Conservation (phyloP, 768 basidiomycete genomes). For the Sistotremastrum niveocremeum region DNA sequence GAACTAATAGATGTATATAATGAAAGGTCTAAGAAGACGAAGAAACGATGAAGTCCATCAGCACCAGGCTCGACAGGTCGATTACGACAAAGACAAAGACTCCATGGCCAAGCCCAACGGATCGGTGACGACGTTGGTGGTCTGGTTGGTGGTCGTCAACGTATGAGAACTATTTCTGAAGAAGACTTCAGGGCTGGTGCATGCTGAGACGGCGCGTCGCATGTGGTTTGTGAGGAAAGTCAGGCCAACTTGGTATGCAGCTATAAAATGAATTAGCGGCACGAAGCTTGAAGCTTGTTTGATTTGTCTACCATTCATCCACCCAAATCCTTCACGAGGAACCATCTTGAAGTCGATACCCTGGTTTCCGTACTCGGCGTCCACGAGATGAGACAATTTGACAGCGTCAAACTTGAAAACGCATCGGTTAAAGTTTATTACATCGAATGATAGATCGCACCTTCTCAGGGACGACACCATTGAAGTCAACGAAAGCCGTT, state of each 20-base stretch:
- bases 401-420: conserved; percentile 78
- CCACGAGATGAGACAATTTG: conserved; percentile 87
- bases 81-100: conserved; percentile 10
- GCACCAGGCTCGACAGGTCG: background rate
- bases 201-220: conserved; percentile 90
- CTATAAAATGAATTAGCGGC: conserved; percentile 31
- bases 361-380: conserved; percentile 94
- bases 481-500: conserved; percentile 89
- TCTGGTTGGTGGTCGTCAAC: conserved; percentile 8
- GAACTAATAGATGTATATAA: background rate
- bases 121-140: conserved; percentile 17
- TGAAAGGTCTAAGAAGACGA: background rate
- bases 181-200: conserved; percentile 87
- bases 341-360: conserved; percentile 97
- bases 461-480: conserved; percentile 97
- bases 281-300: too few relatives aligned
- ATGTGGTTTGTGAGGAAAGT: conserved; percentile 88
- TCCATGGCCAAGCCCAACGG: conserved; percentile 28
- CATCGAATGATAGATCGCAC: conserved; percentile 20
- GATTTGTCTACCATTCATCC: too few relatives aligned
- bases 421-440: background rate
- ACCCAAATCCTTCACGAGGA: conserved; percentile 94
- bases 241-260: conserved; percentile 93
- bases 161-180: conserved; percentile 30
- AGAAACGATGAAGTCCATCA: background rate